These are phyloP conservation scores for Cicer chorassanicum DNA, from an alignment of 306 rosid genomes.

Conservation along the genomic window DNA sequence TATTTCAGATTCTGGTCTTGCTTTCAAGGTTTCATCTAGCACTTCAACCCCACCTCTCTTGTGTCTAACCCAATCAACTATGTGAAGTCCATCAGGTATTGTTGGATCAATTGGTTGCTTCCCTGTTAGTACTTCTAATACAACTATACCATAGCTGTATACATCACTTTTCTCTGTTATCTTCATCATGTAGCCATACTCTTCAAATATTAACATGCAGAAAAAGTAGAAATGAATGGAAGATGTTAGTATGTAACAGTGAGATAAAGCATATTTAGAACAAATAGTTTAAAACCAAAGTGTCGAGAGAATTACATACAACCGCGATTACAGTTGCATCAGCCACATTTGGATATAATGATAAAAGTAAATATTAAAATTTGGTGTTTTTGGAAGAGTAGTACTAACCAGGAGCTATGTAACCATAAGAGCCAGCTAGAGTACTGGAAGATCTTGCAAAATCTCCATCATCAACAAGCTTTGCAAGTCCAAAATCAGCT, in stretches of 20 bases:
- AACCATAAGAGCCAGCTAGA: constrained; percentile 91
- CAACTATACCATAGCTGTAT: constrained; percentile 84
- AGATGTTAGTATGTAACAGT: neutral
- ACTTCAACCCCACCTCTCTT: constrained; percentile 59
- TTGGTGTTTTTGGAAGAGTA: constrained; percentile 25
- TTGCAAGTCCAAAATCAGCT: constrained; percentile 93
- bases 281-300: neutral
- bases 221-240: constrained; percentile 6
- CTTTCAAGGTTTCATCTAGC: constrained; percentile 59
- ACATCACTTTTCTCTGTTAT: constrained; percentile 94
- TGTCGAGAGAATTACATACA: neutral
- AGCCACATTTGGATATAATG: neutral
- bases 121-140: constrained; percentile 79
- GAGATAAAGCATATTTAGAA: constrained; percentile 5
- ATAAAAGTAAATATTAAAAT: neutral
- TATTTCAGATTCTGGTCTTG: constrained; percentile 64
- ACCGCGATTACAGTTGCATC: neutral
- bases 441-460: constrained; percentile 77
- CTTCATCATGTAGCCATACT: constrained; percentile 90
- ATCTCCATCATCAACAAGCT: constrained; percentile 78
- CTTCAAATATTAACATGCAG: constrained; percentile 48
- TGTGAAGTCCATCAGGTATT: constrained; percentile 84
- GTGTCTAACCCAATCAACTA: constrained; percentile 84
- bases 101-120: constrained; percentile 93
- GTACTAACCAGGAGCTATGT: constrained; percentile 88